These are phyloP conservation scores for Oropetium thomaeum DNA, from an alignment of 176 grass and related monocot genomes.

Conservation along the genomic window DNA sequence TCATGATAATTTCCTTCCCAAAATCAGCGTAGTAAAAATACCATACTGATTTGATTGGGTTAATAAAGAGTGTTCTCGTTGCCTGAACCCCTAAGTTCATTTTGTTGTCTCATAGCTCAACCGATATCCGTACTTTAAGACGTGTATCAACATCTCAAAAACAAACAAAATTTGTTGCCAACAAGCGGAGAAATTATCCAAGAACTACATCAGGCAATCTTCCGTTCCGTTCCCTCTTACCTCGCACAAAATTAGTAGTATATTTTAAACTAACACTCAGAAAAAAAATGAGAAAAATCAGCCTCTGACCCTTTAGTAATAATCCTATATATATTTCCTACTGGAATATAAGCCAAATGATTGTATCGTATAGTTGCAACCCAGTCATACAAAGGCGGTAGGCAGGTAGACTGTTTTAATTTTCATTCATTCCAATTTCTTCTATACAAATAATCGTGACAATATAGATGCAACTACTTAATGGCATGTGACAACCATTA, in stretches of 20 bases:
- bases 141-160: neutral
- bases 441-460: neutral
- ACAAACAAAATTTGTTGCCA: neutral
- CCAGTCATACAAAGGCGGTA: too few species aligned
- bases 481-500: neutral
- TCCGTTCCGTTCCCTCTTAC: neutral
- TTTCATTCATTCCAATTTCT: neutral
- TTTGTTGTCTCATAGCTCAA: neutral
- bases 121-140: neutral
- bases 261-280: neutral
- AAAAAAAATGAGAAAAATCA: neutral
- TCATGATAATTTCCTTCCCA: neutral
- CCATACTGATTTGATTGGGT: neutral
- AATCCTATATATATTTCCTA: neutral
- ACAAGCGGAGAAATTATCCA: neutral
- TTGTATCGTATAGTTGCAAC: neutral
- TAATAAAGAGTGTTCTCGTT: neutral
- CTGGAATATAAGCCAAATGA: too few species aligned
- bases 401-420: neutral
- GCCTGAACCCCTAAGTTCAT: neutral
- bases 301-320: neutral
- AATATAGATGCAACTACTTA: neutral
- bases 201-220: neutral
- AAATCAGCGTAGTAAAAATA: neutral
- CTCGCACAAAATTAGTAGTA: neutral